A percentile compares a stretch with the other conserved stretches of the same genome.
Evolutionary conservation across 208 protist genomes (phyloP).

Genomic region (Leptomonas seymouri): DNA sequence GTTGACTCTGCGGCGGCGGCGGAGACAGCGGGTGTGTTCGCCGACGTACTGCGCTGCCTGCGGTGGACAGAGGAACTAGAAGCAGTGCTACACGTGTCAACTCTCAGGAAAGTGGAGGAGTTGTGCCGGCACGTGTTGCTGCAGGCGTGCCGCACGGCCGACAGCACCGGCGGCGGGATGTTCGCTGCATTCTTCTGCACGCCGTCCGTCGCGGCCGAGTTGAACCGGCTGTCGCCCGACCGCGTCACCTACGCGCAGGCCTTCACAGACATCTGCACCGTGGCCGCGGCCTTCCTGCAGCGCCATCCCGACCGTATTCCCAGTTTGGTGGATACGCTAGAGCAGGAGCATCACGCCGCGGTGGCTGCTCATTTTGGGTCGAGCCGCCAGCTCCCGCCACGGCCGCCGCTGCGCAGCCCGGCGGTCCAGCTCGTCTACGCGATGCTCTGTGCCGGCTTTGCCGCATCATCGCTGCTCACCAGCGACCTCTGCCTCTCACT

Average conservation of each 20-base stretch:
- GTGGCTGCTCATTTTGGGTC: background rate
- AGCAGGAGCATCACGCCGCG: constrained; percentile 13
- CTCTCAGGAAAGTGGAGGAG: constrained; percentile 2
- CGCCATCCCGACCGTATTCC: constrained; percentile 4
- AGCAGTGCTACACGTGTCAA: constrained; percentile 14
- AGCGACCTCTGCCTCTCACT: constrained; percentile 65
- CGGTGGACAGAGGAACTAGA: constrained; percentile 28
- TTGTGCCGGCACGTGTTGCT: constrained; percentile 15
- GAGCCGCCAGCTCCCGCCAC: constrained; percentile 8
- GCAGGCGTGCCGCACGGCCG: constrained; percentile 2
- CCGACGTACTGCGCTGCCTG: constrained; percentile 24
- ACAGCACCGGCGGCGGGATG: background rate
- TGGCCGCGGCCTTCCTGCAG: constrained; percentile 18
- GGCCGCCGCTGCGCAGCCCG: constrained; percentile 35
- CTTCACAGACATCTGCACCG: constrained; percentile 36
- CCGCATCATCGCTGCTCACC: constrained; percentile 48
- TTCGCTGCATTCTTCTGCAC: constrained; percentile 21
- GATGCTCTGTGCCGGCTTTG: constrained; percentile 67
- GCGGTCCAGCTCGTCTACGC: constrained; percentile 44
- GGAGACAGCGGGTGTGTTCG: constrained; percentile 2
- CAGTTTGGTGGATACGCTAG: constrained; percentile 15
- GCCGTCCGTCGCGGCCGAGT: constrained; percentile 16
- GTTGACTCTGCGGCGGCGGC: background rate
- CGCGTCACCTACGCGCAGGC: constrained; percentile 32
- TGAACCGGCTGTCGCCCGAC: constrained; percentile 23